phyloP scores from a whole-genome alignment of 2,329 filamentous ascomycete genomes.

The Phaeosphaeriaceae sp. region DNA sequence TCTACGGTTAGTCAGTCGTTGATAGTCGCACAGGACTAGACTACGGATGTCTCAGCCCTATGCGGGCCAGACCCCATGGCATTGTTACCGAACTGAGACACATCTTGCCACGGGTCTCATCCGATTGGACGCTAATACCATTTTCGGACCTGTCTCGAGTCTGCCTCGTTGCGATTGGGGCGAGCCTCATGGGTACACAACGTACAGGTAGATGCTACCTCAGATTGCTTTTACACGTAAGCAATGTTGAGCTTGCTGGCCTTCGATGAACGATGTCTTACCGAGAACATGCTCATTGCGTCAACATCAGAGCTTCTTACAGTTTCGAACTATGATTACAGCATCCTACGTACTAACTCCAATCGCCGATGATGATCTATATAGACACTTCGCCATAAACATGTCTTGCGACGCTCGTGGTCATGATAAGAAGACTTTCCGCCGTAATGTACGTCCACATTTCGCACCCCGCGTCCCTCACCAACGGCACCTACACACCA shows the following conservation, averaged over 20 bases:
- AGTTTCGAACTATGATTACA: neutral
- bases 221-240: neutral
- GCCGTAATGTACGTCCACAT: neutral
- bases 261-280: neutral
- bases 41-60: conserved; percentile 36
- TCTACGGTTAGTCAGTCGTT: conserved; percentile 13
- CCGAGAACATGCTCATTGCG: neutral
- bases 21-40: conserved; percentile 23
- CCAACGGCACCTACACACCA: neutral
- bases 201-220: neutral
- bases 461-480: neutral
- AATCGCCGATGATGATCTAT: neutral
- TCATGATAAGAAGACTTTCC: neutral
- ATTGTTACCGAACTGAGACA: conserved; percentile 21
- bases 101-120: neutral
- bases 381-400: neutral
- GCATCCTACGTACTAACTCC: neutral
- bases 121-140: neutral
- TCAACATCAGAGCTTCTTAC: neutral
- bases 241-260: neutral
- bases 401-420: neutral
- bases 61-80: conserved; percentile 34
- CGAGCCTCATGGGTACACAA: neutral
- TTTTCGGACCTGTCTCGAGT: conserved; percentile 1
- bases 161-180: neutral